Evolutionary conservation across 495 filamentous ascomycete genomes (phyloP).

Genomic region (Letharia lupina): DNA sequence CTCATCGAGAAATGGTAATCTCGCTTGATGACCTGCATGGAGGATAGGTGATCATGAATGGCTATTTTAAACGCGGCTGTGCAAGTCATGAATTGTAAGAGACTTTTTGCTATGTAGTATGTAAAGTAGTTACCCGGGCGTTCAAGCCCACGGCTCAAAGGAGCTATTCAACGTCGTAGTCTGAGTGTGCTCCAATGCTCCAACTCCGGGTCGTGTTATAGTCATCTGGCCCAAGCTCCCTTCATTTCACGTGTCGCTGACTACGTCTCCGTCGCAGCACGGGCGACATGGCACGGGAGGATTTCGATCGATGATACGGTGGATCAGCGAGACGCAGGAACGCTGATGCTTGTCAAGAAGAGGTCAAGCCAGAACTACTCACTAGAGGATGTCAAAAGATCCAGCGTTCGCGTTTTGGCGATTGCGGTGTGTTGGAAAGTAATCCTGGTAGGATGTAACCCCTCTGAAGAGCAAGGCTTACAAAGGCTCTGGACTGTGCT

Average conservation of each 20-base stretch:
- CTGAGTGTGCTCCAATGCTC: background rate
- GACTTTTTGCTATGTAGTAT: background rate
- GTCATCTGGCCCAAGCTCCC: slow-evolving; percentile 16
- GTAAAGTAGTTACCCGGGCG: background rate
- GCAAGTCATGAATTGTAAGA: slow-evolving; percentile 10
- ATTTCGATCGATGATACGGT: slow-evolving; percentile 10
- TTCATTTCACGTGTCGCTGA: slow-evolving; percentile 13
- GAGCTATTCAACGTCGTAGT: background rate
- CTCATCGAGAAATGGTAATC: slow-evolving; percentile 17
- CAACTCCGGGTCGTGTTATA: slow-evolving; percentile 6
- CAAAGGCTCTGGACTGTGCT: background rate
- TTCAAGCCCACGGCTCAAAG: background rate
- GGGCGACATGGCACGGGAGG: slow-evolving; percentile 18
- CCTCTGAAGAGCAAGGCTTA: background rate
- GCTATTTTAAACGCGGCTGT: slow-evolving; percentile 19
- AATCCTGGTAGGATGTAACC: background rate
- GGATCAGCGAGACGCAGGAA: slow-evolving; percentile 1
- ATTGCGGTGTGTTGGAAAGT: background rate
- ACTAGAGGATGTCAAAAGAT: no score
- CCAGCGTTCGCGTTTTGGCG: background rate
- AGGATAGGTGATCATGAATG: slow-evolving; percentile 7
- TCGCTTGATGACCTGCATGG: slow-evolving; percentile 12
- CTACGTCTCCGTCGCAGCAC: slow-evolving; percentile 6
- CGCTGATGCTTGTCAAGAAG: background rate
- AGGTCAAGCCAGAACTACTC: no score